Conservation (phyloP, 257 asterid genomes). For the Solanum chaucha region DNA sequence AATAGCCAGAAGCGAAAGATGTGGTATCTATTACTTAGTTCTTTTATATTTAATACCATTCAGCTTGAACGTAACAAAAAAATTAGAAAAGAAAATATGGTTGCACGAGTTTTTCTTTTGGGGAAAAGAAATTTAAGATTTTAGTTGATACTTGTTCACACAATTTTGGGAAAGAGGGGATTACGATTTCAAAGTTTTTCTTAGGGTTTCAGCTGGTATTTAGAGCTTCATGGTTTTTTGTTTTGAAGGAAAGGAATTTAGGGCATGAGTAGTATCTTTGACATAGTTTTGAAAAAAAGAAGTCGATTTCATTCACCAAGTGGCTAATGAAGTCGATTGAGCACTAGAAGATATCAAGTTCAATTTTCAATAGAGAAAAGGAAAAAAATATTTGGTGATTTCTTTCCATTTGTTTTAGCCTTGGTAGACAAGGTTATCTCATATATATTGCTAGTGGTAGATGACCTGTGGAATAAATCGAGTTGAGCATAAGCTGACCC, state of each 20-base stretch:
- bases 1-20: too few species aligned
- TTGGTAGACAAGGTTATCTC: background rate
- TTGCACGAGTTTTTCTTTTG: background rate
- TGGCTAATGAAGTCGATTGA: too few species aligned
- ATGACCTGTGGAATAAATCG: background rate
- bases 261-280: background rate
- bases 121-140: background rate
- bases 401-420: background rate
- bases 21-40: background rate
- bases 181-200: too few species aligned
- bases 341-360: too few species aligned
- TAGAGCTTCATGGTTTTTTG: background rate
- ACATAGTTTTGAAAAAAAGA: background rate
- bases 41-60: background rate
- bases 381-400: too few species aligned
- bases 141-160: background rate
- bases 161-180: background rate
- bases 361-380: too few species aligned
- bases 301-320: too few species aligned
- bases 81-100: background rate
- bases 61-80: background rate
- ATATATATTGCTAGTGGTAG: background rate
- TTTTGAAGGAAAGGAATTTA: background rate
- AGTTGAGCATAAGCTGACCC: background rate
- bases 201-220: background rate